These are phyloP conservation scores for Elongisporangium senticosum DNA, from an alignment of 352 stramenopile genomes.

Conservation along the genomic window DNA sequence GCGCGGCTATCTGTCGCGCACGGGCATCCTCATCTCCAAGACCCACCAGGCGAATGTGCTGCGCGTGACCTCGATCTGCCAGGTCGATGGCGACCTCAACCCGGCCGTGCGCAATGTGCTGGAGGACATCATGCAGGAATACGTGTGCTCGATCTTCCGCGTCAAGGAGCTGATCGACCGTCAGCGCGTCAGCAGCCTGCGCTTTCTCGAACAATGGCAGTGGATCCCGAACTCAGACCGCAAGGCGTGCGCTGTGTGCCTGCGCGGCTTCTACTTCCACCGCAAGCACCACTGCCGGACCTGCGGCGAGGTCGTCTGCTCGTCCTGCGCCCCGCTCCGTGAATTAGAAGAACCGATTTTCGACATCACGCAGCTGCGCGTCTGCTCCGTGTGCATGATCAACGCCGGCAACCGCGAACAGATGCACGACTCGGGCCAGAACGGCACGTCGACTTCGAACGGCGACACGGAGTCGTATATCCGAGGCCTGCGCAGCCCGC, in stretches of 20 bases:
- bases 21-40: constrained; percentile 62
- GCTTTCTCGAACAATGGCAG: constrained; percentile 74
- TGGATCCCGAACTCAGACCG: constrained; percentile 70
- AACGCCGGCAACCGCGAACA: constrained; percentile 15
- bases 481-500: constrained; percentile 30
- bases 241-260: constrained; percentile 65
- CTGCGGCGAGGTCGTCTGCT: constrained; percentile 71
- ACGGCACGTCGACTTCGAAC: constrained; percentile 42
- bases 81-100: constrained; percentile 61
- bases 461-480: constrained; percentile 55
- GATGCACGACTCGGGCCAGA: constrained; percentile 14
- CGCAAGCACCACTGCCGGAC: constrained; percentile 69
- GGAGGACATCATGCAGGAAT: constrained; percentile 61
- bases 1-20: constrained; percentile 43
- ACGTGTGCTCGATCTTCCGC: constrained; percentile 35
- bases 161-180: constrained; percentile 49
- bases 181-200: constrained; percentile 57
- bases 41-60: constrained; percentile 55
- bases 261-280: constrained; percentile 69
- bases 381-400: constrained; percentile 59
- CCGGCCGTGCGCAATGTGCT: constrained; percentile 31
- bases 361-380: constrained; percentile 56
- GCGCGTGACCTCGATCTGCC: constrained; percentile 62
- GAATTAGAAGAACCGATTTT: constrained; percentile 67
- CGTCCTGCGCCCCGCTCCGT: constrained; percentile 45